Percentiles rank a stretch among this genome's conserved stretches.
Evolutionary conservation across 2,329 filamentous ascomycete species (phyloP).

Genomic region (Akanthomyces uredinophilus): DNA sequence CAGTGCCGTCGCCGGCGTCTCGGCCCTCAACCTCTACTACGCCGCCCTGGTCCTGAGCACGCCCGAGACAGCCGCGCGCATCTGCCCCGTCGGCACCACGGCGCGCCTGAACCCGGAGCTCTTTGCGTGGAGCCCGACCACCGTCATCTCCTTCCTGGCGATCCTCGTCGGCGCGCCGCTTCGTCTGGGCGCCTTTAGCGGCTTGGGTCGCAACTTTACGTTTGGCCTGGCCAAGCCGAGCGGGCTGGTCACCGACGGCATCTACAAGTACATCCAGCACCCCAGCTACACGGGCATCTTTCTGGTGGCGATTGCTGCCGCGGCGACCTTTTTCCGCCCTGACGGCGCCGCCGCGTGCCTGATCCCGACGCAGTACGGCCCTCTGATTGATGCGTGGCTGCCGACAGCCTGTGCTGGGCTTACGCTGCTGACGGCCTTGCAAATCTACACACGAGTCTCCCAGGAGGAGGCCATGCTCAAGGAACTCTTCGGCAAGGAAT

Average conservation of each 20-base stretch:
- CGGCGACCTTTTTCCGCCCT: slow-evolving; percentile 29
- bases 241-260: slow-evolving; percentile 38
- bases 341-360: slow-evolving; percentile 38
- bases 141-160: slow-evolving; percentile 25
- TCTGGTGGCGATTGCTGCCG: slow-evolving; percentile 29
- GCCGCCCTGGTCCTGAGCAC: background rate
- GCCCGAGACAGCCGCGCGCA: background rate
- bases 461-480: slow-evolving; percentile 49
- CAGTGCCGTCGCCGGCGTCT: background rate
- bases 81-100: background rate
- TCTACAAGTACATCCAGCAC: slow-evolving; percentile 47
- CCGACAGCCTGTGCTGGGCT: background rate
- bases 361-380: slow-evolving; percentile 24
- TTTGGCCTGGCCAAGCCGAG: slow-evolving; percentile 45
- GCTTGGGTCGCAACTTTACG: slow-evolving; percentile 48
- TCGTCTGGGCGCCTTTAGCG: slow-evolving; percentile 34
- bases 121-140: slow-evolving; percentile 30
- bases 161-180: slow-evolving; percentile 28
- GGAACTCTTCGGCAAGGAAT: slow-evolving; percentile 40
- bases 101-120: slow-evolving; percentile 23
- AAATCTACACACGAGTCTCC: slow-evolving; percentile 32
- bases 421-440: slow-evolving; percentile 19
- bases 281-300: slow-evolving; percentile 45
- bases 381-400: slow-evolving; percentile 4
- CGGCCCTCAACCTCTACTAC: background rate